These are phyloP conservation scores for Calocybe cyanea DNA, from an alignment of 768 basidiomycete genomes.

Conservation along the genomic window DNA sequence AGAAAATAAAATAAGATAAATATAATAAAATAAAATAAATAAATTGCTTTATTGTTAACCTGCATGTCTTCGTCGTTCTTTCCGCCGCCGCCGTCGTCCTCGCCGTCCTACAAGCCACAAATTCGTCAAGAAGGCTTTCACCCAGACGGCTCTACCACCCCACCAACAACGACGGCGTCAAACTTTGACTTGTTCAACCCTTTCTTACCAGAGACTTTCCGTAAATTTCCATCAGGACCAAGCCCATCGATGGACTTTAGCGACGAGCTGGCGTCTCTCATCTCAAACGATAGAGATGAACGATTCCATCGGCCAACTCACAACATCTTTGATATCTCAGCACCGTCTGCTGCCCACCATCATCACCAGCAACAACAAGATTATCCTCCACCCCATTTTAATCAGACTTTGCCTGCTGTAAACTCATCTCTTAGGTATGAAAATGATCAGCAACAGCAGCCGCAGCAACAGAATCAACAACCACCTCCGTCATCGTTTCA, in stretches of 20 bases:
- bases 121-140: constrained; percentile 77
- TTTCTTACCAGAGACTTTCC: constrained; percentile 52
- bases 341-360: constrained; percentile 29
- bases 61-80: constrained; percentile 34
- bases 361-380: constrained; percentile 18
- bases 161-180: constrained; percentile 11
- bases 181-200: constrained; percentile 41
- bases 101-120: constrained; percentile 46
- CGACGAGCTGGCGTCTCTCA: constrained; percentile 66
- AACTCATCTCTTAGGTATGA: constrained; percentile 51
- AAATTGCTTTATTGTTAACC: background rate
- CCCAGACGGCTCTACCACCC: constrained; percentile 28
- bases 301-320: constrained; percentile 29
- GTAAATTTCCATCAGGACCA: constrained; percentile 41
- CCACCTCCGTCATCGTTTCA: constrained; percentile 29
- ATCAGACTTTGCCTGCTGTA: constrained; percentile 47
- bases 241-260: constrained; percentile 48
- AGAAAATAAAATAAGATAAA: too few relatives aligned
- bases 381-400: constrained; percentile 34
- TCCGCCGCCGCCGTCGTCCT: constrained; percentile 13
- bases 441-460: constrained; percentile 30
- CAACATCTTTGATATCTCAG: constrained; percentile 64
- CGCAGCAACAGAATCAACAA: constrained; percentile 11
- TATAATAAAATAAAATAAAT: background rate
- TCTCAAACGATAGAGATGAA: constrained; percentile 23